phyloP scores from a whole-genome alignment of 2,329 filamentous ascomycete genomes.

The Parastagonospora avenae region DNA sequence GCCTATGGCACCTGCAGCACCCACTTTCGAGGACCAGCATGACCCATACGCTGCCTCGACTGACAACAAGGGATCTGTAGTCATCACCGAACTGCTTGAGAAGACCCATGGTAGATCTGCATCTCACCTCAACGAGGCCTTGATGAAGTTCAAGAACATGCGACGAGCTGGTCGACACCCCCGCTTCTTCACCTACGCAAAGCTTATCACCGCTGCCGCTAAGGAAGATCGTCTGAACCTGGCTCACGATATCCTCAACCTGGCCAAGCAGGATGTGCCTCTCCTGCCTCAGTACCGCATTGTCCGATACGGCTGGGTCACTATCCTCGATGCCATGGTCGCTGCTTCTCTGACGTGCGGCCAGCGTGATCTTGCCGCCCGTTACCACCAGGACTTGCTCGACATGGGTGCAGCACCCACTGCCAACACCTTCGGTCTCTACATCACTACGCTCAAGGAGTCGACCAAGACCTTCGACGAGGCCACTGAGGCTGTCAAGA shows the following conservation, averaged over 20 bases:
- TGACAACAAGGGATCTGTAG: conserved; percentile 89
- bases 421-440: conserved; percentile 96
- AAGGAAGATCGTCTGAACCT: conserved; percentile 81
- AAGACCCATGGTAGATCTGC: conserved; percentile 74
- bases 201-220: conserved; percentile 88
- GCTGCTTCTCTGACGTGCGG: conserved; percentile 85
- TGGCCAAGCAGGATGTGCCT: conserved; percentile 89
- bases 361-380: conserved; percentile 78
- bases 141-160: conserved; percentile 88
- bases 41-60: conserved; percentile 91
- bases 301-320: conserved; percentile 94
- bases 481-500: conserved; percentile 93
- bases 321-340: conserved; percentile 95
- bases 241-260: conserved; percentile 83
- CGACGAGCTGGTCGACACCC: conserved; percentile 89
- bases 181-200: conserved; percentile 94
- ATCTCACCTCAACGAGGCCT: conserved; percentile 76
- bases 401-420: conserved; percentile 90
- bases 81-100: conserved; percentile 90
- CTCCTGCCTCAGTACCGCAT: conserved; percentile 81
- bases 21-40: conserved; percentile 77
- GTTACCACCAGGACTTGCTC: conserved; percentile 89
- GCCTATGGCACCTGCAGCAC: conserved; percentile 58
- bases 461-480: conserved; percentile 98
- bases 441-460: conserved; percentile 99